Percentiles rank a stretch among this genome's conserved stretches.
phyloP scores from a whole-genome alignment of 2,329 filamentous ascomycete species.

The Monilinia polystroma region DNA sequence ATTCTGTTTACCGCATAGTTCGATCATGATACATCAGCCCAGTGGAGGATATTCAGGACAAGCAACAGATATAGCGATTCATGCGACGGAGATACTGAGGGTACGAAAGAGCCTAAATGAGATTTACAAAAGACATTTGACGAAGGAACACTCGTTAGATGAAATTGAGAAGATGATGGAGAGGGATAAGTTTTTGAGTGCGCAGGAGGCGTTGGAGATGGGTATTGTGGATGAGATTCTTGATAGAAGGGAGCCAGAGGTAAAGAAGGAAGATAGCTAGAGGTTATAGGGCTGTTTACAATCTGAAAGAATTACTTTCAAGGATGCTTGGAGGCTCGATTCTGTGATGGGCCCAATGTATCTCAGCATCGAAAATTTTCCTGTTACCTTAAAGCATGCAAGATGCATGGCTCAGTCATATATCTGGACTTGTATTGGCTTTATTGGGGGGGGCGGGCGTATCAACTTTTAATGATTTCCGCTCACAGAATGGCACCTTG shows the following conservation, averaged over 20 bases:
- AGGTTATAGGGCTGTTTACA: background rate
- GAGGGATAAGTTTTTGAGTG: slow-evolving; percentile 89
- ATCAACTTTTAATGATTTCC: background rate
- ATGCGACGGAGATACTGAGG: slow-evolving; percentile 92
- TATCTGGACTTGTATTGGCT: background rate
- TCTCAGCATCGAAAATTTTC: background rate
- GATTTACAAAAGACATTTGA: slow-evolving; percentile 86
- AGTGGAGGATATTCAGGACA: slow-evolving; percentile 68
- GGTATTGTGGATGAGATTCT: slow-evolving; percentile 92
- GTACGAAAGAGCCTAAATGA: slow-evolving; percentile 82
- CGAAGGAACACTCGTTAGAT: slow-evolving; percentile 73
- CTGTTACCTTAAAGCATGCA: background rate
- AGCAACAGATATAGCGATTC: slow-evolving; percentile 85
- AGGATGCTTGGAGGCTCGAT: background rate
- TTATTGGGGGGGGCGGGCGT: background rate
- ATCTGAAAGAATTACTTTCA: background rate
- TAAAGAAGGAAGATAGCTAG: slow-evolving; percentile 27
- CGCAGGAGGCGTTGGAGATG: slow-evolving; percentile 81
- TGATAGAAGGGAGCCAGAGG: slow-evolving; percentile 51
- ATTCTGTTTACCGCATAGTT: slow-evolving; percentile 87
- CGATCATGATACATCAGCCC: slow-evolving; percentile 97
- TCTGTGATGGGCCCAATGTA: background rate
- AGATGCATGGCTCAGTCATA: background rate
- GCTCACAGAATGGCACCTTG: background rate
- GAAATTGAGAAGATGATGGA: slow-evolving; percentile 96